phyloP scores from a whole-genome alignment of 1,284 basidiomycete genomes.

The Papiliotrema terrestris region DNA sequence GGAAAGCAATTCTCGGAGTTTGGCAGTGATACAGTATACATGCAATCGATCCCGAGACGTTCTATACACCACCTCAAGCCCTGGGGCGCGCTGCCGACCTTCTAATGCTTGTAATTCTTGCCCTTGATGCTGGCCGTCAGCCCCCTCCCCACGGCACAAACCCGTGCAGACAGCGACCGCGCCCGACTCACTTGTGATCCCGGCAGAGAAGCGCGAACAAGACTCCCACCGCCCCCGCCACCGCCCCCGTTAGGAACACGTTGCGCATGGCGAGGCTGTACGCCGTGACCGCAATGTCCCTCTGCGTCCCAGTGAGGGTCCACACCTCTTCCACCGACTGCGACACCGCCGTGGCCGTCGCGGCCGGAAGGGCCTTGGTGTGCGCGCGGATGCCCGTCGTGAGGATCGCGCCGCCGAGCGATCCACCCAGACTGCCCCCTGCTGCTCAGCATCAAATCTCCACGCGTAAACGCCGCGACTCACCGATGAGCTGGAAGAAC shows the following conservation, averaged over 20 bases:
- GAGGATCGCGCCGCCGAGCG: too few relatives aligned
- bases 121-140: conserved; percentile 2
- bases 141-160: background rate
- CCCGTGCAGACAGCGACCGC: too few relatives aligned
- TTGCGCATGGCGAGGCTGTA: conserved; percentile 5
- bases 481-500: conserved; percentile 9
- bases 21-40: too few relatives aligned
- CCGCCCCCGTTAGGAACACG: conserved; percentile 4
- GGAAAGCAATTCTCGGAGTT: too few relatives aligned
- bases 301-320: conserved; percentile 1
- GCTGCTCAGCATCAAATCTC: too few relatives aligned
- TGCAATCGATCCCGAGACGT: too few relatives aligned
- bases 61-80: too few relatives aligned
- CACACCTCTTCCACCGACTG: conserved; percentile 9
- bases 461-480: conserved; percentile 2
- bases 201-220: conserved; percentile 9
- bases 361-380: background rate
- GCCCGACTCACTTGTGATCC: conserved; percentile 11
- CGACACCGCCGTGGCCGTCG: background rate
- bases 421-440: too few relatives aligned
- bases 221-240: conserved; percentile 2
- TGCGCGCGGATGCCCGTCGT: too few relatives aligned
- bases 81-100: too few relatives aligned
- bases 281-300: conserved; percentile 2
- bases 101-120: conserved; percentile 6